A percentile compares a stretch with the other conserved stretches of the same genome.
Evolutionary conservation across 768 basidiomycete species (phyloP).

Genomic region (Russula ochroleuca): DNA sequence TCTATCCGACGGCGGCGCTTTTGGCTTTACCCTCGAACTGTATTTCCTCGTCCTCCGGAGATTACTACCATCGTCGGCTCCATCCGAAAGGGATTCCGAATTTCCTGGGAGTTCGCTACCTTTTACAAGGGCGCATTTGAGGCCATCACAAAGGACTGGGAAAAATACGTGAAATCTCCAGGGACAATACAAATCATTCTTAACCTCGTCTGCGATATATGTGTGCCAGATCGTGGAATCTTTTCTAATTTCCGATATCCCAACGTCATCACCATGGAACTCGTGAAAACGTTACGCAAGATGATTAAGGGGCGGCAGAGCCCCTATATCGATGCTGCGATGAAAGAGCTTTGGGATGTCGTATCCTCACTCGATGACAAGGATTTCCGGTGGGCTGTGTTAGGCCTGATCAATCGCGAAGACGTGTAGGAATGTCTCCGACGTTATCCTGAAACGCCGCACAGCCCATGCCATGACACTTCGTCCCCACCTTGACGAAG

Average conservation of each 20-base stretch:
- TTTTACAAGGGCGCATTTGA: neutral
- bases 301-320: neutral
- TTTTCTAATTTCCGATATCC: neutral
- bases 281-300: neutral
- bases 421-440: no score
- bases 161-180: neutral
- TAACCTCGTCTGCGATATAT: conserved; percentile 8
- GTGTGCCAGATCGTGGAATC: neutral
- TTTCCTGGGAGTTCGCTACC: neutral
- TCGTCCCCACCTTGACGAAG: no score
- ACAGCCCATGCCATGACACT: no score
- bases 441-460: no score
- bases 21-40: conserved; percentile 4
- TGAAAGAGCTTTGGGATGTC: neutral
- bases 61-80: neutral
- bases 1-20: neutral
- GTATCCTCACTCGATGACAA: neutral
- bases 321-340: neutral
- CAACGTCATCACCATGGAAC: neutral
- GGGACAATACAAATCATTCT: conserved; percentile 3
- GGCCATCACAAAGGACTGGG: conserved; percentile 7
- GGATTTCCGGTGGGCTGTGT: neutral
- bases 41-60: neutral
- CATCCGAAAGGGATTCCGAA: neutral
- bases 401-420: no score